Base-by-base conservation (phyloP, 768 basidiomycete species). In the Trametes gibbosa region DNA sequence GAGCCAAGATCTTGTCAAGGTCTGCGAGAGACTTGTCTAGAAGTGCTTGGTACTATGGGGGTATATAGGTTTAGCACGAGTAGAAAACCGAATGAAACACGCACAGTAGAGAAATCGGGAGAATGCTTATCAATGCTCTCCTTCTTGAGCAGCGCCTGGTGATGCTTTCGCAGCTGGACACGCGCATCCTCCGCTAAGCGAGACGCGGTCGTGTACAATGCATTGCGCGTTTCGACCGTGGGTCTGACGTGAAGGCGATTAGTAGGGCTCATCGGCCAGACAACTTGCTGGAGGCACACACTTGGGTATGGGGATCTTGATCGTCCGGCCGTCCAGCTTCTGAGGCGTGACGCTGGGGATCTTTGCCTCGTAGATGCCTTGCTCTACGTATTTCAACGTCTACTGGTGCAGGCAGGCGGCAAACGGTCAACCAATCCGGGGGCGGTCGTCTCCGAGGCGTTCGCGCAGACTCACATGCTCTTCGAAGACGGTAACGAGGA, bases 221-320 rank as follows among this genome's bases (percentile, higher is more conserved):
- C 79, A 21, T 75, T 76, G 14, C 87, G 81, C 0, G 86, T 81
- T 43, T 92, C 90, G 5, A 92, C 81, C 0, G 92, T 94, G 0
- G 90, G 89, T 63, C 91, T 94, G 49, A 48, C 47, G 12, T 51
- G 21, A 21, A 34, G 40, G 39, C 9, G 39, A 50, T n/a, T 50
- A 25, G 24, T 42, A 52, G 5, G 57, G 48, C 43, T 4, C 29
- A 32, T 32, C 4, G 10, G 29, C 37, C n/a, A n/a, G 16, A 14
- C 34, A 24, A 10, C 40, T 9, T 5, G 32, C 34, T n/a, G 46
- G 17, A 47, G 21, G 21, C 14, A 35, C 39, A 65, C 77, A 92
- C 91, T 85, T 92, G 42, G 92, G 88, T 70, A 93, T 84, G 0
- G 90, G 87, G 59, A 94, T 82, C 62, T 81, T 88, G 63, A 94